These are phyloP conservation scores for Rhizopogon sp. DNA, from an alignment of 768 basidiomycete genomes.

Conservation along the genomic window DNA sequence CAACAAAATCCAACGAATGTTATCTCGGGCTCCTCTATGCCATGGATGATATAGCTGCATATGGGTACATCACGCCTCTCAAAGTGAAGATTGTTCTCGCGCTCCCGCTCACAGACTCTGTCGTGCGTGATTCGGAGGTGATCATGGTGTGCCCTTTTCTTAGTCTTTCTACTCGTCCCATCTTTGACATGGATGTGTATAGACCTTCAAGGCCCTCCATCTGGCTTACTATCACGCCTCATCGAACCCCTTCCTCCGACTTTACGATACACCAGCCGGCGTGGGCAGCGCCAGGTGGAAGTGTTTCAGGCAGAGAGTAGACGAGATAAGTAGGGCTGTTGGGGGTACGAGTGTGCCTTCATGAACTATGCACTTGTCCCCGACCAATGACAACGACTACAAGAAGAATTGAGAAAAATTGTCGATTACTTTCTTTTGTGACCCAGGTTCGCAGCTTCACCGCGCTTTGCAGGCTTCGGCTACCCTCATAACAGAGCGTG, in stretches of 20 bases:
- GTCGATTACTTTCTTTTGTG: not conserved
- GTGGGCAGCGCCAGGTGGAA: slow-evolving; percentile 67
- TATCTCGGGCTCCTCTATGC: slow-evolving; percentile 83
- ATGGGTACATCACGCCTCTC: slow-evolving; percentile 86
- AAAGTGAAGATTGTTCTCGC: slow-evolving; percentile 85
- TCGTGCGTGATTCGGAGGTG: slow-evolving; percentile 78
- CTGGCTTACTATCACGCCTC: slow-evolving; percentile 81
- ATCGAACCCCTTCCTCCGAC: slow-evolving; percentile 81
- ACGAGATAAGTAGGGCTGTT: slow-evolving; percentile 65
- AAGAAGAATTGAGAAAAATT: not conserved
- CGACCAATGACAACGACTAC: slow-evolving; percentile 14
- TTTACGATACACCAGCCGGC: slow-evolving; percentile 47
- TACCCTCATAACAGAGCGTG: slow-evolving; percentile 14
- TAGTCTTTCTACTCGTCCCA: not conserved
- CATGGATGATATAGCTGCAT: slow-evolving; percentile 92
- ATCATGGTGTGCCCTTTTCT: slow-evolving; percentile 47
- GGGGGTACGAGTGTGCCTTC: slow-evolving; percentile 32
- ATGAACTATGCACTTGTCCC: slow-evolving; percentile 10
- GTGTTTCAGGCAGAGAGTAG: slow-evolving; percentile 63
- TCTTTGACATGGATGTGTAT: not conserved
- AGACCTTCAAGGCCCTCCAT: slow-evolving; percentile 89
- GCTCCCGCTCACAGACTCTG: slow-evolving; percentile 72
- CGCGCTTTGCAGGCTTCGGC: slow-evolving; percentile 23
- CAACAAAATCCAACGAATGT: slow-evolving; percentile 64
- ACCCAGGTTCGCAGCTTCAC: slow-evolving; percentile 20